Evolutionary conservation across 352 stramenopile genomes (phyloP).

Genomic region (Phytophthora nicotianae): DNA sequence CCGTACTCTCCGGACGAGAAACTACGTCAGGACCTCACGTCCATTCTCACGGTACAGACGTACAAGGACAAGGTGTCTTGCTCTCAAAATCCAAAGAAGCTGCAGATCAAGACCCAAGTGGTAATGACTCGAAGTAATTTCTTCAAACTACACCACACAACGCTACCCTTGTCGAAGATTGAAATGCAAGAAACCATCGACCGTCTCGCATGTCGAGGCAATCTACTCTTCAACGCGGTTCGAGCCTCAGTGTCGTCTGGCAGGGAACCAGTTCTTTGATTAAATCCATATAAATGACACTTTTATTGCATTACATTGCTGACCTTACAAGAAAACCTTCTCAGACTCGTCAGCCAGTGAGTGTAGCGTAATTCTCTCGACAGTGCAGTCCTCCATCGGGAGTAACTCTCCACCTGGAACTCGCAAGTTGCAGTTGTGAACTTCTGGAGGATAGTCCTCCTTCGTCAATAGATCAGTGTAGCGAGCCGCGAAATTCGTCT

Average conservation of each 20-base stretch:
- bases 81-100: slow-evolving; percentile 14
- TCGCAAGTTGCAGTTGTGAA: slow-evolving; percentile 40
- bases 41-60: slow-evolving; percentile 30
- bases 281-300: neutral
- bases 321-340: slow-evolving; percentile 23
- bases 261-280: neutral
- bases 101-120: slow-evolving; percentile 30
- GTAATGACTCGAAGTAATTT: slow-evolving; percentile 45
- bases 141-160: slow-evolving; percentile 39
- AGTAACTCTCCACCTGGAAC: slow-evolving; percentile 29
- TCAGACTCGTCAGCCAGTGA: slow-evolving; percentile 24
- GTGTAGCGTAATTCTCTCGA: slow-evolving; percentile 46
- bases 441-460: slow-evolving; percentile 42
- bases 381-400: slow-evolving; percentile 44
- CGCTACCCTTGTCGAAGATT: slow-evolving; percentile 25
- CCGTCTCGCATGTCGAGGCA: slow-evolving; percentile 28
- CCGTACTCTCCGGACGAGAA: slow-evolving; percentile 31
- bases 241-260: slow-evolving; percentile 13
- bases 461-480: slow-evolving; percentile 41
- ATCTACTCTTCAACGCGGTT: slow-evolving; percentile 32
- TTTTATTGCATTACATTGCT: too few species aligned
- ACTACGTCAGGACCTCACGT: slow-evolving; percentile 42
- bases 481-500: slow-evolving; percentile 37
- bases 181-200: slow-evolving; percentile 40
- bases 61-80: slow-evolving; percentile 21